A percentile compares a stretch with the other conserved stretches of the same genome.
Evolutionary conservation across 2,329 filamentous ascomycete species (phyloP).

Genomic region (Pezicula rhizophila): DNA sequence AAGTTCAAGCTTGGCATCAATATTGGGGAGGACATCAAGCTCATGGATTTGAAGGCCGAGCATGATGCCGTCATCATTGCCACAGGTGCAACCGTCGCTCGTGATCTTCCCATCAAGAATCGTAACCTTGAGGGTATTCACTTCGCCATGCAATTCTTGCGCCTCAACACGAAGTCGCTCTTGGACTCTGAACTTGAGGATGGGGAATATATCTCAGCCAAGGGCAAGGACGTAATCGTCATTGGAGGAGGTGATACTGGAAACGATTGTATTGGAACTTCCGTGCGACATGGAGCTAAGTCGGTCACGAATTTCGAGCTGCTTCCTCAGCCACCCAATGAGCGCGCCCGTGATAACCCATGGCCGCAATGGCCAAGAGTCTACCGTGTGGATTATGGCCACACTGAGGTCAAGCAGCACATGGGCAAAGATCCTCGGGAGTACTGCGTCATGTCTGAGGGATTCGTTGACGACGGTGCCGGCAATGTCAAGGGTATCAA

Average conservation of each 20-base stretch:
- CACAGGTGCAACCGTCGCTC: constrained; percentile 87
- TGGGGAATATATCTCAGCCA: constrained; percentile 83
- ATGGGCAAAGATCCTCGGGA: constrained; percentile 94
- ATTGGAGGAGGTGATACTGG: constrained; percentile 97
- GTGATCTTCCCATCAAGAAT: constrained; percentile 85
- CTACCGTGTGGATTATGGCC: constrained; percentile 97
- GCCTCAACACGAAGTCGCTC: constrained; percentile 96
- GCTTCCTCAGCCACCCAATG: constrained; percentile 81
- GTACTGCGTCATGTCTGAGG: constrained; percentile 97
- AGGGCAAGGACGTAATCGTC: constrained; percentile 92
- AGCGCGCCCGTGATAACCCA: constrained; percentile 89
- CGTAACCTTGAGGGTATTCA: constrained; percentile 87
- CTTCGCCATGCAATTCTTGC: constrained; percentile 95
- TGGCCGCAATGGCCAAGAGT: constrained; percentile 98
- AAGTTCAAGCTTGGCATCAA: constrained; percentile 72
- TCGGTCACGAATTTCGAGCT: constrained; percentile 96
- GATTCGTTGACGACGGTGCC: constrained; percentile 83
- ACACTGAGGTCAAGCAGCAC: constrained; percentile 92
- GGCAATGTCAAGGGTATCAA: constrained; percentile 94
- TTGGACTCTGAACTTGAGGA: constrained; percentile 86
- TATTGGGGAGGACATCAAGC: constrained; percentile 67
- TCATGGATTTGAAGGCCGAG: constrained; percentile 65
- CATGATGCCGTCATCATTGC: constrained; percentile 85
- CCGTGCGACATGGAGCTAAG: constrained; percentile 90
- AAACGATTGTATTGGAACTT: constrained; percentile 97